Base-by-base conservation (phyloP, 2,329 filamentous ascomycete genomes). In the Cyanodermella asteris region DNA sequence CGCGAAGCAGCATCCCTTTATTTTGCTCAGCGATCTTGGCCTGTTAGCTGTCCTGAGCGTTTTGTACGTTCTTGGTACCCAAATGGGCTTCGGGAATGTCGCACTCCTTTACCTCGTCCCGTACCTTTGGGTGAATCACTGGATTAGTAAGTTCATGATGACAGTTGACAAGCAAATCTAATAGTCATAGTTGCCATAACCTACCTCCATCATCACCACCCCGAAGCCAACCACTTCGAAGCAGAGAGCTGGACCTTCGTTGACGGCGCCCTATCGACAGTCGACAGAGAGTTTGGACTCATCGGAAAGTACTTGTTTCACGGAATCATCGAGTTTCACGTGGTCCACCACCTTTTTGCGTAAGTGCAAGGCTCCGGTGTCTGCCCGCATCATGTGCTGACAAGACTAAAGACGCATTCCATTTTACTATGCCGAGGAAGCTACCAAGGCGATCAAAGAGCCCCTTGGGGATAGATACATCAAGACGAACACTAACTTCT, bases 111-210 rank as follows among this genome's bases (percentile, higher is more conserved):
- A 97, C 56, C 70, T 82, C 43, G 45, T 90, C 30, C 87, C 87
- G 18, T 97, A 94, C 50, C 61, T 93, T 32, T 93, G 84, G 84
- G 82, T 93, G 28, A 91, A 94, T 66, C 81, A 93, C 67, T 94
- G 84, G 84, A 74, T 94, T 28, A 77, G 78, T 87, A 70, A 63
- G 76, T 29, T 26, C 10, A 22, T 20, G 16, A n/a, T 20, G 10
- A 16, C 23, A 13, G 25, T 25, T 25, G 20, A 19, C 27, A 21
- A 24, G n/a, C 10, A 18, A 10, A n/a, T 8, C 18, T 13, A 16
- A 8, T 13, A 26, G 24, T 34, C 7, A 34, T 39, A 84, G 82
- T 94, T 38, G 82, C 82, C 48, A 94, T 94, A 51, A 94, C 84
- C 38, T 94, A 71, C 64, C 70, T 94, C 34, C 84, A 94, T 56